Base-by-base conservation (phyloP, 805 yeast species). In the Ogataea glucozyma region DNA sequence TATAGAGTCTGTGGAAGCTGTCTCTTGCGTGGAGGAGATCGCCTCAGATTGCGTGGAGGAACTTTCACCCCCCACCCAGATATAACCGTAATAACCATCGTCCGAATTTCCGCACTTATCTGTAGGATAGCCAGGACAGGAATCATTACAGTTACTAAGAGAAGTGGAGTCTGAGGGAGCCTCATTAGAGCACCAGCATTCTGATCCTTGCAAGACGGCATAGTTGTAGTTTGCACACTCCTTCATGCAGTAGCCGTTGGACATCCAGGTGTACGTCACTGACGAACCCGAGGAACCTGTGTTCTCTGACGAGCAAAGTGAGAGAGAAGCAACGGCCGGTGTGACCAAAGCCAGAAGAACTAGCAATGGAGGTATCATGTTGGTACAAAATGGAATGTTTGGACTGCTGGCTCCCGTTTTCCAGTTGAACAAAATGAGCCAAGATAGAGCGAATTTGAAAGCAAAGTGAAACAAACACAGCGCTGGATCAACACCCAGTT, bases 131-230 rank as follows among this genome's bases (percentile, higher is more conserved):
- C 79, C 78, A 4, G 79, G 79, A 58, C 81, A 76, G 1, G 56
- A 48, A 18, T 18, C 32, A 19, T 52, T 48, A 57, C 81, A 76
- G 21, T 63, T 47, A n/a, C 56, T 41, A 9, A 66, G 29, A 21
- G 54, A 48, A 0, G 65, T 66, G 0, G 80, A 67, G 13, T 57
- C 50, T 7, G 39, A 31, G 5, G 81, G 80, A 11, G 70, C 56
- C 14, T 57, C 44, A 49, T 75, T 62, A 5, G 78, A 64, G 52
- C 82, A 77, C 75, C 77, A 76, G 49, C 83, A 77, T 31, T 57
- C 22, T 10, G 57, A 37, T 5, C 61, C 62, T 51, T 70, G 76
- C n/a, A 76, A 62, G 9, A 77, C 67, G 12, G 74, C 81, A 38
- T 69, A 73, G 4, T 67, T 57, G 45, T 58, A 64, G 3, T 68